Conservation (phyloP, 2,329 filamentous ascomycete species). For the Xenosphaeropsis pyriputrescens region DNA sequence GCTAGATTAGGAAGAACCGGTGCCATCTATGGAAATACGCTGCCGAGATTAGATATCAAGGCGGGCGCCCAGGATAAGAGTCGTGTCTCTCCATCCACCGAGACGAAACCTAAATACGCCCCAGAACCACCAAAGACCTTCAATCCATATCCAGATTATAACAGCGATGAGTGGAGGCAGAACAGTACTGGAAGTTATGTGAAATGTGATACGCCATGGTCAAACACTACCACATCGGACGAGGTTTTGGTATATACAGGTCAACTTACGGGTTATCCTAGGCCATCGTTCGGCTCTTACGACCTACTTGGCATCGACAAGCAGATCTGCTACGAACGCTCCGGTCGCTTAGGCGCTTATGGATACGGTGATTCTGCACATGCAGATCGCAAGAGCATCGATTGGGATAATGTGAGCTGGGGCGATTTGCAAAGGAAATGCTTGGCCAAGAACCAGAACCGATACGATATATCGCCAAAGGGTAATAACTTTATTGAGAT, state of each 20-base stretch:
- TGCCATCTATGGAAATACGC: not conserved
- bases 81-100: no score
- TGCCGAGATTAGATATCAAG: not conserved
- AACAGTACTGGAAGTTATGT: slow-evolving; percentile 41
- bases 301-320: slow-evolving; percentile 43
- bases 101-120: no score
- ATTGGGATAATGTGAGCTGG: slow-evolving; percentile 58
- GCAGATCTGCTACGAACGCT: slow-evolving; percentile 51
- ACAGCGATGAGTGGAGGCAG: slow-evolving; percentile 42
- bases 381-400: slow-evolving; percentile 18
- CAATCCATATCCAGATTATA: slow-evolving; percentile 60
- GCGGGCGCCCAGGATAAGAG: no score
- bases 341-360: slow-evolving; percentile 55
- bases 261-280: slow-evolving; percentile 40
- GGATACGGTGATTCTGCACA: slow-evolving; percentile 28
- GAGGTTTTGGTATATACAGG: slow-evolving; percentile 53
- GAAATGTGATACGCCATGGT: slow-evolving; percentile 47
- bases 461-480: slow-evolving; percentile 26
- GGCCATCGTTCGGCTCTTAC: slow-evolving; percentile 48
- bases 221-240: slow-evolving; percentile 24
- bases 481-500: slow-evolving; percentile 14
- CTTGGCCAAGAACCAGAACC: slow-evolving; percentile 45
- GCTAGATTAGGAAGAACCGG: not conserved
- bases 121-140: slow-evolving; percentile 34
- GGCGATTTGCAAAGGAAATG: slow-evolving; percentile 55